Conservation (phyloP, 2,329 filamentous ascomycete genomes). For the Ascocoryne sarcoides region DNA sequence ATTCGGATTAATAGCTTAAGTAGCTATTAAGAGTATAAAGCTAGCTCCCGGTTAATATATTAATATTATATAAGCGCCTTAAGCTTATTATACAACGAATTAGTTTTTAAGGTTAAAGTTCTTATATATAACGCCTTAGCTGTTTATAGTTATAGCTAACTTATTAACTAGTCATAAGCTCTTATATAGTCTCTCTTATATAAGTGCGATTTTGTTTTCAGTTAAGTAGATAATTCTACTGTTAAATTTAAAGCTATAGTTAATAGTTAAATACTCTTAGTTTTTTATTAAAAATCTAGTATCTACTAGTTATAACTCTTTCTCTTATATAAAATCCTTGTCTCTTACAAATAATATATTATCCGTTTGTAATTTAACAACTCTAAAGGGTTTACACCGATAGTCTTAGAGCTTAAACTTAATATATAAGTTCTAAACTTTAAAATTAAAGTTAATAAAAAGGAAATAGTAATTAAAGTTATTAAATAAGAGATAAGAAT, state of each 20-base stretch:
- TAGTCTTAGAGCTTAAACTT: too few species aligned
- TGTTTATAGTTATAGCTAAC: neutral
- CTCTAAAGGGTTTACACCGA: conserved; percentile 1
- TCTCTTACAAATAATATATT: conserved; percentile 6
- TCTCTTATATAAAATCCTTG: neutral
- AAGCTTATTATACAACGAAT: conserved; percentile 4
- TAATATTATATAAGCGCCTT: conserved; percentile 6
- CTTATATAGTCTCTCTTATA: conserved; percentile 2
- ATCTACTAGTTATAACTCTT: too few species aligned
- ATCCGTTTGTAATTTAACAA: too few species aligned
- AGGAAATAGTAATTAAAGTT: too few species aligned
- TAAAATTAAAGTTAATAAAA: too few species aligned
- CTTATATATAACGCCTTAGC: neutral
- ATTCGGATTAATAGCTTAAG: too few species aligned
- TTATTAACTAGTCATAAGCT: neutral
- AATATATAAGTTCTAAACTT: too few species aligned
- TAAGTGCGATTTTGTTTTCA: neutral
- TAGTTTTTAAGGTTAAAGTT: conserved; percentile 1
- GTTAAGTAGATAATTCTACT: neutral
- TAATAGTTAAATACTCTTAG: neutral
- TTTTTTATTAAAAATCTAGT: conserved; percentile 4
- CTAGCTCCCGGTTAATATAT: conserved; percentile 1
- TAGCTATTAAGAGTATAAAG: neutral
- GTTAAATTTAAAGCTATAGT: conserved; percentile 1
- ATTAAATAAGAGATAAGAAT: too few species aligned